phyloP scores from a whole-genome alignment of 2,329 filamentous ascomycete genomes.

The Corniculantispora saksenae region DNA sequence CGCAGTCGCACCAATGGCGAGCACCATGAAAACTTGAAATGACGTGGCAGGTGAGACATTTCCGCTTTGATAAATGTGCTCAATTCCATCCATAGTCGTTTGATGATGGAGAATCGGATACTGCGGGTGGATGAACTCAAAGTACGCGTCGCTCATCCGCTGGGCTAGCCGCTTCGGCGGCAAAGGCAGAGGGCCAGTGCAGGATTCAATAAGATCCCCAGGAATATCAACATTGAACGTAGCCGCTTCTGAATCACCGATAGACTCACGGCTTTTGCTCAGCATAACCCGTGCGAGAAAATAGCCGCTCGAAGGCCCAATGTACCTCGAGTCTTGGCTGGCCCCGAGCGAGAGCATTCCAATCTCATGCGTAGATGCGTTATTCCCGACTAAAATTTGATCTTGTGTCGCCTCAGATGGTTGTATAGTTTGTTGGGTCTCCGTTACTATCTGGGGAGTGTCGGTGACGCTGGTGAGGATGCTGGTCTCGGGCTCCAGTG shows the following conservation, averaged over 20 bases:
- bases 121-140: conserved; percentile 47
- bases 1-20: conserved; percentile 50
- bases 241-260: neutral
- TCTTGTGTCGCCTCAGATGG: neutral
- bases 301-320: conserved; percentile 57
- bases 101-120: conserved; percentile 52
- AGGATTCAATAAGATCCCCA: conserved; percentile 33
- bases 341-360: conserved; percentile 52
- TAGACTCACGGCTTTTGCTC: conserved; percentile 26
- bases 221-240: conserved; percentile 24
- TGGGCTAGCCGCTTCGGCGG: conserved; percentile 37
- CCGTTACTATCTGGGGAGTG: conserved; percentile 2
- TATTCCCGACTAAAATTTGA: conserved; percentile 24
- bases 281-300: conserved; percentile 53
- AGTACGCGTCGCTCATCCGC: conserved; percentile 48
- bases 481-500: conserved; percentile 23
- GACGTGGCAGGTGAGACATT: conserved; percentile 31
- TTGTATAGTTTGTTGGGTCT: neutral
- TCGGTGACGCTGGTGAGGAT: conserved; percentile 20
- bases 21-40: conserved; percentile 55
- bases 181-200: conserved; percentile 34
- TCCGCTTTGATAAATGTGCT: conserved; percentile 36
- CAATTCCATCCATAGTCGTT: conserved; percentile 41
- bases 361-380: conserved; percentile 49
- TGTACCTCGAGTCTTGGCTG: conserved; percentile 50